Evolutionary conservation across 2,329 filamentous ascomycete genomes (phyloP).

Genomic region (Hymenoscyphus infarciens): DNA sequence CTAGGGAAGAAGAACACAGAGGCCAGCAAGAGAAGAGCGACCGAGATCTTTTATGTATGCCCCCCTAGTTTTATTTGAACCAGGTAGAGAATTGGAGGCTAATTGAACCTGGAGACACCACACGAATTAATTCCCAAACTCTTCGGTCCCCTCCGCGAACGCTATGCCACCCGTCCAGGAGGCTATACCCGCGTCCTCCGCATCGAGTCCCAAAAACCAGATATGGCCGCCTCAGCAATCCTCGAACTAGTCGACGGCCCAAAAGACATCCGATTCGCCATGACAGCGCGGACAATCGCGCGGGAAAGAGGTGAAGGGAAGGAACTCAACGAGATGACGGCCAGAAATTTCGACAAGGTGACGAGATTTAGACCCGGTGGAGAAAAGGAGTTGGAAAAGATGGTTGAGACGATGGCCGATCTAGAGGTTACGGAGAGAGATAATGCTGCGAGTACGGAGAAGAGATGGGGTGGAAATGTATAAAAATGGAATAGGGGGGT

Average conservation of each 20-base stretch:
- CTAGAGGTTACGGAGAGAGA: slow-evolving; percentile 35
- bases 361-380: slow-evolving; percentile 69
- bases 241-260: slow-evolving; percentile 94
- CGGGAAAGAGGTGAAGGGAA: slow-evolving; percentile 54
- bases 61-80: too few relatives aligned
- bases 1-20: slow-evolving; percentile 90
- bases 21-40: slow-evolving; percentile 70
- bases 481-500: slow-evolving; percentile 12
- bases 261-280: slow-evolving; percentile 88
- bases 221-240: slow-evolving; percentile 86
- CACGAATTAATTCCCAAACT: slow-evolving; percentile 75
- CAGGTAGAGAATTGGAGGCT: background rate
- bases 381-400: slow-evolving; percentile 61
- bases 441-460: slow-evolving; percentile 32
- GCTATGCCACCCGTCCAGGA: slow-evolving; percentile 76
- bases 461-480: slow-evolving; percentile 32
- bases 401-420: slow-evolving; percentile 47
- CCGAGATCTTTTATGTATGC: slow-evolving; percentile 79
- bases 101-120: slow-evolving; percentile 53
- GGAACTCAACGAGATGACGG: slow-evolving; percentile 66
- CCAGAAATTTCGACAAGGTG: slow-evolving; percentile 77
- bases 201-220: slow-evolving; percentile 80
- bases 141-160: slow-evolving; percentile 74
- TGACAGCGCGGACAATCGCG: slow-evolving; percentile 84
- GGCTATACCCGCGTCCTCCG: slow-evolving; percentile 94